Evolutionary conservation across 306 rosid species (phyloP), one percentile per base, ranked within the genome.

Genomic region (Trifolium subterraneum): DNA sequence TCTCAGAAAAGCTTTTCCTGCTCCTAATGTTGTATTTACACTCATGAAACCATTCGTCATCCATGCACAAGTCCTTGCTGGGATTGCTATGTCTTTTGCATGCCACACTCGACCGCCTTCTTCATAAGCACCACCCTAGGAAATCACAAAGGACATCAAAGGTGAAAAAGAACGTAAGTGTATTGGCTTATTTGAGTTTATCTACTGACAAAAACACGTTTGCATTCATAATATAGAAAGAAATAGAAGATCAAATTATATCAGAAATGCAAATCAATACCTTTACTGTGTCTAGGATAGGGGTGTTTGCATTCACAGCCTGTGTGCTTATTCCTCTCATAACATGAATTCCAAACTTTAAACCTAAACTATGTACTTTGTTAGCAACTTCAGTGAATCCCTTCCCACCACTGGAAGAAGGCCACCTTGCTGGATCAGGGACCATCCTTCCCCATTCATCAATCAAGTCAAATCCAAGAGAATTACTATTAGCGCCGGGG

Each of bases 301-400:
- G 92, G 36, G 99, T 88, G 66, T 86, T 92, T n/a, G 92, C 98
- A 83, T 87, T 88, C 60, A 91, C 92, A 14, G 94, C 94, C 83
- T 93, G 98, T 19, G 98, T 93, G 78, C 97, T 93, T 76, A 93
- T 93, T 74, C 97, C 98, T 79, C 96, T 88, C 98, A 93, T 93
- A 51, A 93, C 84, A 86, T 91, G 98, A 90, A 94, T 88, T 70
- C 98, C 98, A 63, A 94, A 91, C 87, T 90, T 91, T 58, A 94
- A 88, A 73, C 97, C 98, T 87, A 90, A 51, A 68, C 78, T 60
- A 79, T 88, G 98, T 33, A 94, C 95, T 90, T 82, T 86, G 25
- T 77, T 73, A 60, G 94, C 96, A 80, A 94, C 86, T 82, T 77
- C 69, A 38, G 76, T 61, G 84, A 94, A 90, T 59, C 97, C 98